phyloP scores from a whole-genome alignment of 2,329 filamentous ascomycete species.

The Sodiomyces alkalinus region DNA sequence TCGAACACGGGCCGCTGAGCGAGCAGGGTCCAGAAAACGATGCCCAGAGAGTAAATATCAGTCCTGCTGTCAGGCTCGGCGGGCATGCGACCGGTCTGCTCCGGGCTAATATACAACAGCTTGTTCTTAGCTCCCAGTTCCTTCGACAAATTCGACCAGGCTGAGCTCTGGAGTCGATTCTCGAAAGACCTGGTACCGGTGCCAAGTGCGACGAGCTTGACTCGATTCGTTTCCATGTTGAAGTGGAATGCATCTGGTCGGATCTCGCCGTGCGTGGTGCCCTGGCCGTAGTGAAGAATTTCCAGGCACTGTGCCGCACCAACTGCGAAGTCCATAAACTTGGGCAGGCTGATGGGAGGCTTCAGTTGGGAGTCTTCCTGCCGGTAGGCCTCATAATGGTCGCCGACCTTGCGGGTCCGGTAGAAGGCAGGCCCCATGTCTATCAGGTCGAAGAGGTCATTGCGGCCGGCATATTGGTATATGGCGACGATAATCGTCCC shows the following conservation, averaged over 20 bases:
- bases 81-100: conserved; percentile 86
- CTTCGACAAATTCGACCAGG: conserved; percentile 71
- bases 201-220: conserved; percentile 74
- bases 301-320: conserved; percentile 77
- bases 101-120: conserved; percentile 80
- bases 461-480: conserved; percentile 62
- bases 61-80: conserved; percentile 84
- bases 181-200: conserved; percentile 81
- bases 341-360: conserved; percentile 51
- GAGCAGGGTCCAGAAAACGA: conserved; percentile 76
- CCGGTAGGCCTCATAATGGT: conserved; percentile 29
- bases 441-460: conserved; percentile 55
- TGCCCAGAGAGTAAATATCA: conserved; percentile 83
- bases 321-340: conserved; percentile 83
- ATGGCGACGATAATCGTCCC: conserved; percentile 63
- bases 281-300: conserved; percentile 76
- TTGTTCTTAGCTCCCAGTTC: conserved; percentile 81
- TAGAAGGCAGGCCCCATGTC: conserved; percentile 68
- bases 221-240: conserved; percentile 50
- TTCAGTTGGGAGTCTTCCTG: conserved; percentile 31
- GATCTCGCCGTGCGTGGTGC: conserved; percentile 81
- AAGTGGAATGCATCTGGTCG: conserved; percentile 86
- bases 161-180: conserved; percentile 70
- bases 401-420: conserved; percentile 34
- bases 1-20: conserved; percentile 69